These are phyloP conservation scores for Fusarium fujikuroi DNA, from an alignment of 2,329 filamentous ascomycete genomes.

Conservation along the genomic window DNA sequence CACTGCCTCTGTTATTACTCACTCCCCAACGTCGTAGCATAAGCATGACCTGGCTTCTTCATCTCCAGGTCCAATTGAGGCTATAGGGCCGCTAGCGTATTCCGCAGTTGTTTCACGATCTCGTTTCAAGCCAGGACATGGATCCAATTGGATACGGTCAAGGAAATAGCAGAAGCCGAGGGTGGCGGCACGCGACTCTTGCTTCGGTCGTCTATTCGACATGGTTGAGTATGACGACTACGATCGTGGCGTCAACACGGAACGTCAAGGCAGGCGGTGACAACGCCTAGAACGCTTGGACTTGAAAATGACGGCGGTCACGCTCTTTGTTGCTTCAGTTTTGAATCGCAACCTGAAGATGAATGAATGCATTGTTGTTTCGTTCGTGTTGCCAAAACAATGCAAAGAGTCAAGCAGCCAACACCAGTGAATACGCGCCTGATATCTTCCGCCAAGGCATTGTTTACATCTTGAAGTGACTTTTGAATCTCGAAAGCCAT, in stretches of 20 bases:
- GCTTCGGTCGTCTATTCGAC: not conserved
- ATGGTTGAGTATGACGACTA: constrained; percentile 7
- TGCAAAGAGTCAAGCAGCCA: not conserved
- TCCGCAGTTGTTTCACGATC: constrained; percentile 31
- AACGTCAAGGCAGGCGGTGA: constrained; percentile 4
- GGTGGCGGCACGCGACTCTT: constrained; percentile 17
- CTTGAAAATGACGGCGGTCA: not conserved
- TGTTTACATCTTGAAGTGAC: not conserved
- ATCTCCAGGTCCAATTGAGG: constrained; percentile 1
- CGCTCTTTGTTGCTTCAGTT: not conserved
- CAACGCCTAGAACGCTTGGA: constrained; percentile 16
- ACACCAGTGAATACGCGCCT: not conserved
- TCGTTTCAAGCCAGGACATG: constrained; percentile 36
- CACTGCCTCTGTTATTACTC: constrained; percentile 1
- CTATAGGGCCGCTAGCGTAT: constrained; percentile 22
- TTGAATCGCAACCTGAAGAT: not conserved
- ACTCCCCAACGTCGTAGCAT: constrained; percentile 26
- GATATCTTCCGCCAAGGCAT: not conserved
- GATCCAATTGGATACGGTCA: constrained; percentile 22
- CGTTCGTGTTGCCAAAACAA: not conserved
- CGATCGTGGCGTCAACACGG: constrained; percentile 3
- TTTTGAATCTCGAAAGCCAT: not conserved
- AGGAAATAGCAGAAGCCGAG: constrained; percentile 23
- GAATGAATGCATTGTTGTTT: not conserved
- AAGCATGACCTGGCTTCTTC: constrained; percentile 23